Conservation (phyloP, 2,329 filamentous ascomycete genomes). For the Penicillium sp. region DNA sequence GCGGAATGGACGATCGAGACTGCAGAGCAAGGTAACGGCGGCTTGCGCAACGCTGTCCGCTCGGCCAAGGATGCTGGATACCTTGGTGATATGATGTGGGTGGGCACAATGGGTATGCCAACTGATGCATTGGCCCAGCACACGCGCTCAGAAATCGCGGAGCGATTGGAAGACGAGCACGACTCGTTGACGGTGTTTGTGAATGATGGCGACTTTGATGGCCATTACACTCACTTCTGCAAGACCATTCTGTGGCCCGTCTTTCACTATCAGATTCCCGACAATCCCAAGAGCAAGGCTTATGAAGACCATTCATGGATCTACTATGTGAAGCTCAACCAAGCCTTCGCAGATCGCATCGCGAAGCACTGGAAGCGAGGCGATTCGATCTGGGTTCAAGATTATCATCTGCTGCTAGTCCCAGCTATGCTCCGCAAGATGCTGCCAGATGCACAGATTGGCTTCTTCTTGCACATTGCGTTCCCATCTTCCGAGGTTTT, state of each 20-base stretch:
- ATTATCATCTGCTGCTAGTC: conserved; percentile 89
- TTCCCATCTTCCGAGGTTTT: conserved; percentile 97
- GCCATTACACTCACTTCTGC: conserved; percentile 93
- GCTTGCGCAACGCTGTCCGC: conserved; percentile 81
- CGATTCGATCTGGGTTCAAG: conserved; percentile 91
- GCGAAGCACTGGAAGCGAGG: conserved; percentile 89
- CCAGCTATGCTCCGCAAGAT: conserved; percentile 86
- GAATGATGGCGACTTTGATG: conserved; percentile 88
- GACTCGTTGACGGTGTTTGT: conserved; percentile 82
- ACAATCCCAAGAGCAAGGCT: conserved; percentile 96
- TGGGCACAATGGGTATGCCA: conserved; percentile 90
- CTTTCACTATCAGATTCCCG: conserved; percentile 96
- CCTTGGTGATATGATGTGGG: conserved; percentile 76
- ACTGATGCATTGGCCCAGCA: conserved; percentile 77
- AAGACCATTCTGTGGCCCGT: conserved; percentile 98
- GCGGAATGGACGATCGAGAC: conserved; percentile 79
- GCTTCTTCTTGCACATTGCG: conserved; percentile 91
- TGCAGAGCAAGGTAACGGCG: conserved; percentile 88
- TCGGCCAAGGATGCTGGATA: conserved; percentile 69
- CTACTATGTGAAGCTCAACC: conserved; percentile 89
- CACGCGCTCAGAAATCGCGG: conserved; percentile 78
- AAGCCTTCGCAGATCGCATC: conserved; percentile 88
- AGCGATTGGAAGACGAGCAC: conserved; percentile 75
- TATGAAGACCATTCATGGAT: conserved; percentile 97
- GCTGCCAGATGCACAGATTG: conserved; percentile 84